Evolutionary conservation across 2,329 filamentous ascomycete species (phyloP), one percentile per base, ranked within the genome.

Genomic region (Phoma sp.): DNA sequence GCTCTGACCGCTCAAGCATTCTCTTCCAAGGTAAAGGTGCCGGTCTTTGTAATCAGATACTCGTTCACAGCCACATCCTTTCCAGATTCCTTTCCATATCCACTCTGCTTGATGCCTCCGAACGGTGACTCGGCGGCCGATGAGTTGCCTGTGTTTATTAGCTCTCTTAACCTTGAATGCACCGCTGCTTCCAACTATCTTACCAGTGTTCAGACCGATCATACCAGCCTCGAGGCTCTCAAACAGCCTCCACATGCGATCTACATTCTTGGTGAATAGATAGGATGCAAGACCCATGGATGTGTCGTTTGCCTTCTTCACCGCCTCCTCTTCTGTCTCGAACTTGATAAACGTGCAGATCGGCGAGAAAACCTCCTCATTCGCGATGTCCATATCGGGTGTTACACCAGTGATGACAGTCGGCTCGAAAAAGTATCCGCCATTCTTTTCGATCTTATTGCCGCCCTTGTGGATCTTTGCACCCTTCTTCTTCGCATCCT

Each of bases 161-260:
- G 36, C 5, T 18, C 9, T 14, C 15, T 26, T 26, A 5, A 6
- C n/a, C n/a, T n/a, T n/a, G n/a, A n/a, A n/a, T n/a, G 21, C 1
- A 11, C 2, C 23, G 6, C 14, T 25, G 28, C 32, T 20, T 14
- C 11, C 0, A 7, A 12, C 26, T 5, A 4, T 54, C 72, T 65
- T 65, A 78, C 84, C 82, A 50, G 82, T 85, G 62, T 87, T 87
- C 74, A 87, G 76, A 12, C 86, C 87, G 65, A 89, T 86, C 87
- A 89, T 89, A 3, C 86, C 87, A 4, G 87, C 86, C 68, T 89
- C 86, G 28, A 90, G 69, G 59, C 84, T 87, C 77, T 90, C 87
- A 51, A 89, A 76, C 67, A 89, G 74, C 53, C 87, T 78, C 83
- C 86, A 88, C 45, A 84, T 79, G 0, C 86, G 83, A 66, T 88